Conservation (phyloP, 768 basidiomycete genomes). For the Tulasnella sp. region DNA sequence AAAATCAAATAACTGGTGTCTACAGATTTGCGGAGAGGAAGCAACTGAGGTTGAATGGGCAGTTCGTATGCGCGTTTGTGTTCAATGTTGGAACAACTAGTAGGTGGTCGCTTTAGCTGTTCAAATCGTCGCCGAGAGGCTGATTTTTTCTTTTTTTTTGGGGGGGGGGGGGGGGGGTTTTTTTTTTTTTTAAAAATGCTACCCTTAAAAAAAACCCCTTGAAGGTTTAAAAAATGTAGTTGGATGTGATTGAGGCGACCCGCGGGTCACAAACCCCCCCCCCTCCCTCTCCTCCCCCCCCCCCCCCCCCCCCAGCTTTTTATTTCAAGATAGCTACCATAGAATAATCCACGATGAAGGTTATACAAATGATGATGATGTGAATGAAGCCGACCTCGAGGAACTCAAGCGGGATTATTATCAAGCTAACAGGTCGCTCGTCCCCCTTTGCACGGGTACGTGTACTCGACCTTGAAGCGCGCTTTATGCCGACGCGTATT, state of each 20-base stretch:
- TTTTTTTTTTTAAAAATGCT: too few relatives aligned
- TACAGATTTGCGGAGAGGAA: neutral
- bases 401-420: neutral
- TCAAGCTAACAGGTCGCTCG: neutral
- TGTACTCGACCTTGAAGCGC: neutral
- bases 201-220: too few relatives aligned
- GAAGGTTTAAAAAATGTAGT: too few relatives aligned
- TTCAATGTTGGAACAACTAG: neutral
- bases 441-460: neutral
- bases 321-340: neutral
- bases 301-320: too few relatives aligned
- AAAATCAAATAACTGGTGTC: neutral
- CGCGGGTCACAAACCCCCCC: too few relatives aligned
- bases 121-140: neutral
- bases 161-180: too few relatives aligned
- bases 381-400: too few relatives aligned
- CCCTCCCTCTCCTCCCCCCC: too few relatives aligned
- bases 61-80: neutral
- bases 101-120: neutral
- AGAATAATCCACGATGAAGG: neutral
- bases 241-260: too few relatives aligned
- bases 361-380: too few relatives aligned
- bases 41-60: neutral
- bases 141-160: too few relatives aligned
- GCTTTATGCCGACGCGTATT: neutral